Base-by-base conservation (phyloP, 176 grass and related monocot species). In the Themeda triandra region DNA sequence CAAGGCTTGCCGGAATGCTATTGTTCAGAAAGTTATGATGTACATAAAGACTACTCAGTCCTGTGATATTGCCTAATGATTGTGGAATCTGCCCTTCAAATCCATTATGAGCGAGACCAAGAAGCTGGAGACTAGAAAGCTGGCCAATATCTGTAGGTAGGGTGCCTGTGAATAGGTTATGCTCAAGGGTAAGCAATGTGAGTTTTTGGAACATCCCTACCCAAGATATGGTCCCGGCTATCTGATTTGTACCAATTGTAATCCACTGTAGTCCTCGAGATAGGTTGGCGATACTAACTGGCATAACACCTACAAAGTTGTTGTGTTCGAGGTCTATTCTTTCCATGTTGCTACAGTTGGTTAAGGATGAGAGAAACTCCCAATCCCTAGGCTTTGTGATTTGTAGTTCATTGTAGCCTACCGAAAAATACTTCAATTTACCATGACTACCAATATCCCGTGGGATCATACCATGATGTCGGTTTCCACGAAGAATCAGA, bases 321-420 rank as follows among this genome's bases (percentile, higher is more conserved):
- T 86, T 86, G 0, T 17, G 23, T 28, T 10, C 29, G 48, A 86
- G 14, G 56, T 64, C 54, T 79, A 86, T 21, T 1, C 1, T 3
- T 15, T 0, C 0, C 54, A 79, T 28, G 53, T 63, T 72, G 23
- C 76, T 86, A 46, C 76, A 86, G n/a, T 86, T 86, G 28, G 54
- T 79, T 6, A 86, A 51, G 8, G 76, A 86, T 79, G 29, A 64
- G 37, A 86, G 6, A 41, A 79, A 86, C 13, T 72, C 76, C 67
- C 76, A 86, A 63, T 72, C 84, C 10, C 29, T 79, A 29, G 51
- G 30, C 2, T 37, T 24, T 79, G 13, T 71, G 6, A 66, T 31
- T 63, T 63, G 29, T 2, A 86, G 40, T 11, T 21, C 0, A 48
- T 79, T 79, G 18, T 10, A 0, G 8, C 76, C 84, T 49, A 86